phyloP scores from a whole-genome alignment of 2,329 filamentous ascomycete species.

The Alternaria postmessia region DNA sequence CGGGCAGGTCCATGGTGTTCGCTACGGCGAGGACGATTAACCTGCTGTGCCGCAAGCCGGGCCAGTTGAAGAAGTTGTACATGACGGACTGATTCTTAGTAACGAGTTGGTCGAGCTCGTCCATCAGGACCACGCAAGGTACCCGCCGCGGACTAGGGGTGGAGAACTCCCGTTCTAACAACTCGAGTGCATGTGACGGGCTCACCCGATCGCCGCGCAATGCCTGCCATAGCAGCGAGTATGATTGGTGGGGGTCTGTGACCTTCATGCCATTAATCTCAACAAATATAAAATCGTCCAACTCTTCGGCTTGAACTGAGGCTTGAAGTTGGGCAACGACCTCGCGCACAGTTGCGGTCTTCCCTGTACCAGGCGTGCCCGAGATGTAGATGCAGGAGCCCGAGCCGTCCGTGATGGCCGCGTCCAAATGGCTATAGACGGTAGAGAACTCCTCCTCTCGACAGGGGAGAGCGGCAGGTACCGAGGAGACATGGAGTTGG shows the following conservation, averaged over 20 bases:
- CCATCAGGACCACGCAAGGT: slow-evolving; percentile 97
- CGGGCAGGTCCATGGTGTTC: slow-evolving; percentile 98
- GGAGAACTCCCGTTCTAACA: slow-evolving; percentile 91
- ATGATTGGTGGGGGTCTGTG: slow-evolving; percentile 95
- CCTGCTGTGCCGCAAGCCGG: slow-evolving; percentile 85
- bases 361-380: slow-evolving; percentile 96
- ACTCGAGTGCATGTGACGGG: slow-evolving; percentile 87
- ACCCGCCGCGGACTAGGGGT: slow-evolving; percentile 89
- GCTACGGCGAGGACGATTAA: slow-evolving; percentile 96
- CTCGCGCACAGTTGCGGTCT: slow-evolving; percentile 96
- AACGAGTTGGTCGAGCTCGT: slow-evolving; percentile 96
- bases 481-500: slow-evolving; percentile 90
- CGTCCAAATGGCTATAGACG: slow-evolving; percentile 92
- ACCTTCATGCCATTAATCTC: slow-evolving; percentile 99
- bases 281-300: slow-evolving; percentile 98
- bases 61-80: slow-evolving; percentile 99
- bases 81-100: slow-evolving; percentile 99
- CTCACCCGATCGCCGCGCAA: slow-evolving; percentile 92
- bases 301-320: slow-evolving; percentile 86
- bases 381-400: slow-evolving; percentile 99
- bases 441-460: slow-evolving; percentile 89
- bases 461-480: slow-evolving; percentile 87
- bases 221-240: slow-evolving; percentile 94
- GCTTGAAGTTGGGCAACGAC: slow-evolving; percentile 88
- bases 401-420: slow-evolving; percentile 90